Conservation (phyloP, 1,284 basidiomycete species). For the Ganoderma resinaceum region DNA sequence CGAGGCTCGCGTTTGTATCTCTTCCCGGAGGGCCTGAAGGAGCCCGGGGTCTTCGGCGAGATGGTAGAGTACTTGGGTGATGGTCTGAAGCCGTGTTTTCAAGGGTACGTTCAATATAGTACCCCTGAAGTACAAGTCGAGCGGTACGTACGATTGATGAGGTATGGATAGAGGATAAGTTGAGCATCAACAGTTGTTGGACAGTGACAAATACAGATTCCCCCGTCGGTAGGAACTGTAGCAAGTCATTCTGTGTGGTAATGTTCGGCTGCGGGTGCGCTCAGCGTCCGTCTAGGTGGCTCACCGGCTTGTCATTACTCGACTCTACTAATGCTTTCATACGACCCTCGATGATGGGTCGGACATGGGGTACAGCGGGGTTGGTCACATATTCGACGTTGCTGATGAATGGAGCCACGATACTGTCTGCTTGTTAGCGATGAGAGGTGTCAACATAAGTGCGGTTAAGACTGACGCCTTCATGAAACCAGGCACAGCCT, state of each 20-base stretch:
- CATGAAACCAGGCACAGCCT: constrained; percentile 13
- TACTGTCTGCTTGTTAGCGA: background rate
- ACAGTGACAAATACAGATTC: background rate
- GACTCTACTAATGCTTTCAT: background rate
- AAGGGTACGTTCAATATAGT: no score
- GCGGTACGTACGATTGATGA: background rate
- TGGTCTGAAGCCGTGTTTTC: constrained; percentile 37
- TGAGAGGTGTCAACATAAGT: background rate
- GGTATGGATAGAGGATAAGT: constrained; percentile 1
- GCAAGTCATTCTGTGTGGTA: background rate
- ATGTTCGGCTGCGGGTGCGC: no score
- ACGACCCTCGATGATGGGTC: background rate
- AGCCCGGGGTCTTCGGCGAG: constrained; percentile 50
- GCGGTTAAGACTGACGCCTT: background rate
- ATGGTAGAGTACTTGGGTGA: constrained; percentile 47
- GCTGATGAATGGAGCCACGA: background rate
- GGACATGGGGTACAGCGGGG: background rate
- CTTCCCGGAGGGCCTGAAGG: constrained; percentile 49
- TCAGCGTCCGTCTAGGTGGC: background rate
- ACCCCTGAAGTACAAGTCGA: no score
- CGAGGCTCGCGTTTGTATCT: constrained; percentile 31
- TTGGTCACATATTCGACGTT: background rate
- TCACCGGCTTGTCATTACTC: background rate
- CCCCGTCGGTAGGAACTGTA: background rate
- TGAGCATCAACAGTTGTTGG: background rate